Percentiles rank a stretch among this genome's conserved stretches.
These are phyloP conservation scores for Myxozyma vanderwaltii DNA, from an alignment of 805 yeast species.

Conservation along the genomic window DNA sequence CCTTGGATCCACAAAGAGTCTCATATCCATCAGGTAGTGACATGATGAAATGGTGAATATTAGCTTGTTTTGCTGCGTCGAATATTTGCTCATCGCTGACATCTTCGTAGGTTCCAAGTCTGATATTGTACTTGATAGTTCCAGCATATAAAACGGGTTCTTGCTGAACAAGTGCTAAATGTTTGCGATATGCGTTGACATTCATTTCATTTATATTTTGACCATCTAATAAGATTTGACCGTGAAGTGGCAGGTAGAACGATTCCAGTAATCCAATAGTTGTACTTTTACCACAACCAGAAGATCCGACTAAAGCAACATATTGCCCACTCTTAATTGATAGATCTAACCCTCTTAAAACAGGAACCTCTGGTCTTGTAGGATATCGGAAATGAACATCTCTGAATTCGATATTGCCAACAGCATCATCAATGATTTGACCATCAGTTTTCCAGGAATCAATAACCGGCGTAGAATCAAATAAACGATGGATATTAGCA, in stretches of 20 bases:
- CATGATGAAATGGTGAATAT: constrained; percentile 53
- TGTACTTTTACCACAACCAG: constrained; percentile 53
- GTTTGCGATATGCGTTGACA: constrained; percentile 53
- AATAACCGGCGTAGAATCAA: constrained; percentile 43
- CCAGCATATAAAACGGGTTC: constrained; percentile 72
- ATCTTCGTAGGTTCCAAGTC: constrained; percentile 43
- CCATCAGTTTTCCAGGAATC: constrained; percentile 43
- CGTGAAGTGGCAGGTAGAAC: constrained; percentile 54
- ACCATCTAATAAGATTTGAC: constrained; percentile 57
- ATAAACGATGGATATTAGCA: constrained; percentile 40
- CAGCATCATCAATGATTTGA: constrained; percentile 30
- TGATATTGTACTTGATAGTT: constrained; percentile 72
- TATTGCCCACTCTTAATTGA: constrained; percentile 71
- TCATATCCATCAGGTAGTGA: constrained; percentile 58
- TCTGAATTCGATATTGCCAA: constrained; percentile 58
- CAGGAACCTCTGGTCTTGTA: constrained; percentile 39
- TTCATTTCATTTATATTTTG: constrained; percentile 51
- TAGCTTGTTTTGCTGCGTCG: constrained; percentile 54
- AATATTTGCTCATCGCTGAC: constrained; percentile 46
- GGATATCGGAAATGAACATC: constrained; percentile 42
- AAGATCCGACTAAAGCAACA: constrained; percentile 91
- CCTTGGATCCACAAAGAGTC: constrained; percentile 51
- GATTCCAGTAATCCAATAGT: constrained; percentile 59
- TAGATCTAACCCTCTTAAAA: constrained; percentile 37
- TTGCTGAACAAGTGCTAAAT: constrained; percentile 63